Evolutionary conservation across 345 rosid genomes (phyloP), one percentile per base, ranked within the genome.

Genomic region (Eucalyptus decipiens): DNA sequence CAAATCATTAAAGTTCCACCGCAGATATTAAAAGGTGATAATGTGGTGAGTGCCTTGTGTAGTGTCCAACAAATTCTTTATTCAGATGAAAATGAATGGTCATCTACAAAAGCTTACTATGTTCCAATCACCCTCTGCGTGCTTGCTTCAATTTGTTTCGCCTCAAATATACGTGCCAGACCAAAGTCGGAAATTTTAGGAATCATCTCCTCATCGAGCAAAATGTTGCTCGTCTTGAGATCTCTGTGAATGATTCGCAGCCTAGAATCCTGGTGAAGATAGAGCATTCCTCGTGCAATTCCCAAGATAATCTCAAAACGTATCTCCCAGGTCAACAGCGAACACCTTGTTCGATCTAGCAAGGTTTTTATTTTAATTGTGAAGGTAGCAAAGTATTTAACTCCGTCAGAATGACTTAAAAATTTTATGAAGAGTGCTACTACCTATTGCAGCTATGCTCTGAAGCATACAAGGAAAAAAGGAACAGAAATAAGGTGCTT

Each of bases 171-270:
- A 86, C 94, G 92, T 86, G 97, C 97, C 90, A 95, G 85, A 11
- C 97, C 97, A 85, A 97, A 95, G 90, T 97, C 97, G 6, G 96
- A 97, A 43, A 95, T 96, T 89, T 95, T 97, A 13, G 97, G 97
- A 52, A 92, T 94, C 98, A 96, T 94, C 87, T 94, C 95, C 40
- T 88, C 95, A 24, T 97, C 97, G 50, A 96, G 88, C n/a, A 94
- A 89, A 87, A 96, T 86, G 60, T 97, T 95, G 91, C 97, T 95
- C 0, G 95, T 67, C 91, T 96, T 97, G 48, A 97, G 88, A 91
- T 96, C 96, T 89, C 99, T 91, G 40, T 95, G 98, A 67, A 96
- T 94, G 85, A 96, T 95, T 88, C 94, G 91, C 80, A 94, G 87
- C 87, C 97, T 92, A 11, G 98, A 96, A 88, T 96, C 99, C 72